These are phyloP conservation scores for Entomophthora muscae DNA, from an alignment of 371 early-diverging fungal species.

Conservation along the genomic window DNA sequence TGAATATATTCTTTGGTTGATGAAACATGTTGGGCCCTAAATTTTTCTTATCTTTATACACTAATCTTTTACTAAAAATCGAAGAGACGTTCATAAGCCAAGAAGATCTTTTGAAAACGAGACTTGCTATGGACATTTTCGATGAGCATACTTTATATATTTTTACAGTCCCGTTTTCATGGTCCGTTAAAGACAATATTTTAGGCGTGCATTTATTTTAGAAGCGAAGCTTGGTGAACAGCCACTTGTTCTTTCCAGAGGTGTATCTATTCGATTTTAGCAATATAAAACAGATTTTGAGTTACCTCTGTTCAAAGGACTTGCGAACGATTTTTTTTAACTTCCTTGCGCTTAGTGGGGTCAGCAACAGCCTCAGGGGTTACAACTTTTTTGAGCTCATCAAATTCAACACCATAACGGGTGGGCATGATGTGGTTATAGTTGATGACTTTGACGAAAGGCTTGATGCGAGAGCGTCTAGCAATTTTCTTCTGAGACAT, in stretches of 20 bases:
- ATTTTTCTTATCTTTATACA: too few relatives aligned
- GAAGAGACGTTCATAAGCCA: too few relatives aligned
- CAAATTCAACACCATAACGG: constrained; percentile 76
- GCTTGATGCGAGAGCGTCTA: constrained; percentile 91
- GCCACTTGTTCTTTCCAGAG: constrained; percentile 98
- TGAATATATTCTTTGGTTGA: too few relatives aligned
- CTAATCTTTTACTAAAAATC: too few relatives aligned
- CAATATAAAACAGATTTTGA: neutral
- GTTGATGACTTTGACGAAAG: constrained; percentile 96
- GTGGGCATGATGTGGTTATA: constrained; percentile 99
- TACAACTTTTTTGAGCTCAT: constrained; percentile 71
- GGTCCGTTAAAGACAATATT: too few relatives aligned
- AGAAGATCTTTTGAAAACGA: too few relatives aligned
- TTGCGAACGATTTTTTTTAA: constrained; percentile 89
- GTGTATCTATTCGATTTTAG: constrained; percentile 54
- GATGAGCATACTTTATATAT: too few relatives aligned
- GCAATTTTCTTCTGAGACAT: constrained; percentile 93
- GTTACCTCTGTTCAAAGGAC: constrained; percentile 73
- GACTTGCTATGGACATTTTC: too few relatives aligned
- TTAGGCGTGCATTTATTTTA: too few relatives aligned
- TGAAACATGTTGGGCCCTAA: too few relatives aligned
- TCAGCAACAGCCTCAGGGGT: constrained; percentile 82
- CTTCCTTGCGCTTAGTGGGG: constrained; percentile 71
- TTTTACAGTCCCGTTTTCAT: too few relatives aligned
- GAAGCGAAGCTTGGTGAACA: constrained; percentile 98